These are phyloP conservation scores for Flaveria floridana DNA, from an alignment of 140 eudicot species.

Conservation along the genomic window DNA sequence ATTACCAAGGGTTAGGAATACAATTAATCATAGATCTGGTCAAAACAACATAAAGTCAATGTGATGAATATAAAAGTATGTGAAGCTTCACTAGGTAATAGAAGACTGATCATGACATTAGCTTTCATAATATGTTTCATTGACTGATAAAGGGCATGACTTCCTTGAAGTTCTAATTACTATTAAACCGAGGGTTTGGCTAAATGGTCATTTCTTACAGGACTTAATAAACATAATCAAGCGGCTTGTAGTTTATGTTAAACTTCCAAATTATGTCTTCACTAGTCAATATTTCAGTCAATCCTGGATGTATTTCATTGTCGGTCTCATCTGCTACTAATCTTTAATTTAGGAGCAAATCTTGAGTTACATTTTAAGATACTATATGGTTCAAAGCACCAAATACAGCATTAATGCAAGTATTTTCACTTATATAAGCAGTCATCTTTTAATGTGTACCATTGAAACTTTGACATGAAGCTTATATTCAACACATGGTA, in stretches of 20 bases:
- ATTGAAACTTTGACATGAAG: background rate
- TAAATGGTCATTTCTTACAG: background rate
- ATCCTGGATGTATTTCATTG: background rate
- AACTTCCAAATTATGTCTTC: constrained; percentile 1
- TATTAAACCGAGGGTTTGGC: background rate
- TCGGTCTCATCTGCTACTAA: background rate
- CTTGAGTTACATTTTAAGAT: background rate
- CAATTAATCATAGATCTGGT: constrained; percentile 9
- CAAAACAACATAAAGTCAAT: constrained; percentile 31
- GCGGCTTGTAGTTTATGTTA: constrained; percentile 3
- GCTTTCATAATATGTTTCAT: background rate
- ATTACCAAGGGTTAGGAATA: background rate
- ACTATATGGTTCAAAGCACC: background rate
- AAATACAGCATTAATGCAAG: constrained; percentile 7
- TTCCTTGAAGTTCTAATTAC: constrained; percentile 5
- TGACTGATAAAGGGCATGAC: background rate
- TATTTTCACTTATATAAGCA: background rate
- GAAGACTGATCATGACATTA: background rate
- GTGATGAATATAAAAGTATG: constrained; percentile 17
- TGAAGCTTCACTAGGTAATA: constrained; percentile 6
- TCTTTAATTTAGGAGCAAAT: background rate
- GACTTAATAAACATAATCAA: background rate
- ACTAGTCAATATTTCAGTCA: background rate
- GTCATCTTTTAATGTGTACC: background rate
- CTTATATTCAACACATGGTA: background rate